Percentiles rank a stretch among this genome's conserved stretches.
phyloP scores from a whole-genome alignment of 2,329 filamentous ascomycete species.

The Colletotrichum shisoi region DNA sequence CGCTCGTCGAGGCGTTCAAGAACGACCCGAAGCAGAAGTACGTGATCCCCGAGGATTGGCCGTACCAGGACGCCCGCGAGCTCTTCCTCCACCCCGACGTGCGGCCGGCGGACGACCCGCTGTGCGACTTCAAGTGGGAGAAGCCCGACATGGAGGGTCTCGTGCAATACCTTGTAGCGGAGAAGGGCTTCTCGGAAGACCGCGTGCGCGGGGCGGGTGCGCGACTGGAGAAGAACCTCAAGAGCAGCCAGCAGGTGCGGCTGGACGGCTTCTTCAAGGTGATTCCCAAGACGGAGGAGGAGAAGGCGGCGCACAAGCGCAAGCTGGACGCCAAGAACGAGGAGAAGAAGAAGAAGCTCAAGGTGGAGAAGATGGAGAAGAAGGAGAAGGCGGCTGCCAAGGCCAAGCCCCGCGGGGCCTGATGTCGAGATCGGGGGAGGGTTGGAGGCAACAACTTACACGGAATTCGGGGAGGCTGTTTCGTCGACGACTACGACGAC shows the following conservation, averaged over 20 bases:
- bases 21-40: constrained; percentile 81
- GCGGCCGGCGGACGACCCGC: constrained; percentile 78
- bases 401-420: constrained; percentile 77
- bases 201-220: constrained; percentile 81
- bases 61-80: constrained; percentile 87
- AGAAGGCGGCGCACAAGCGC: constrained; percentile 85
- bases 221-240: constrained; percentile 86
- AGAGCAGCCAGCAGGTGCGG: constrained; percentile 87
- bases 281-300: constrained; percentile 83
- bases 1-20: constrained; percentile 81
- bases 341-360: constrained; percentile 93
- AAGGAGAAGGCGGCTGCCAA: constrained; percentile 95
- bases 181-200: constrained; percentile 98
- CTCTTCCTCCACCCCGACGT: constrained; percentile 95
- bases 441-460: neutral
- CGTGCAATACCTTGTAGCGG: constrained; percentile 85
- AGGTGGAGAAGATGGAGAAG: constrained; percentile 90
- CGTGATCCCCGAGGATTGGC: constrained; percentile 93
- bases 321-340: constrained; percentile 93
- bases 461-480: neutral
- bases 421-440: neutral
- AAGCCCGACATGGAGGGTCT: constrained; percentile 89
- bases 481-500: neutral
- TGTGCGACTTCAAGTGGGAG: constrained; percentile 98
- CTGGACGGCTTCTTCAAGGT: constrained; percentile 98